A percentile compares a stretch with the other conserved stretches of the same genome.
Conservation (phyloP, 1,139 yeast species). For the Pichia sp. region DNA sequence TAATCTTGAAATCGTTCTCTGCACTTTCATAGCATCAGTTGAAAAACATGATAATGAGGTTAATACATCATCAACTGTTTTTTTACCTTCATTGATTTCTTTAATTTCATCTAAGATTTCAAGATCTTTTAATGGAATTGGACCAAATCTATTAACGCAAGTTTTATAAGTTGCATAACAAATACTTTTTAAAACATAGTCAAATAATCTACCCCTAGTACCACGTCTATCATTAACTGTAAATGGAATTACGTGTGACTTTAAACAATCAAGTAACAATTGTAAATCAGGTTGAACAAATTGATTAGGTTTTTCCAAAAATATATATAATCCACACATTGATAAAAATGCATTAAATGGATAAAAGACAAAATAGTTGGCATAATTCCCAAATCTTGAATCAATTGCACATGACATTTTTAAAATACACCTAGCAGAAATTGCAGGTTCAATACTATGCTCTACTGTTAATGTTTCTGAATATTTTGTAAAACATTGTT, state of each 20-base stretch:
- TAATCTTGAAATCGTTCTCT: slow-evolving; percentile 1
- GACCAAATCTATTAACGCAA: slow-evolving; percentile 10
- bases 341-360: slow-evolving; percentile 29
- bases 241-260: slow-evolving; percentile 16
- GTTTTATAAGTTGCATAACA: slow-evolving; percentile 15
- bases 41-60: background rate
- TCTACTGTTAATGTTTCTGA: slow-evolving; percentile 1
- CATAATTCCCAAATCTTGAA: slow-evolving; percentile 12
- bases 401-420: slow-evolving; percentile 17
- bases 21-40: too few relatives aligned
- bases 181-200: slow-evolving; percentile 13
- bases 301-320: slow-evolving; percentile 12
- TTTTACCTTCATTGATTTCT: slow-evolving; percentile 2
- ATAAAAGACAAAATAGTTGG: slow-evolving; percentile 22
- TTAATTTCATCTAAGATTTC: slow-evolving; percentile 8
- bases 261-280: slow-evolving; percentile 17
- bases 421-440: slow-evolving; percentile 25
- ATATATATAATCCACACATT: slow-evolving; percentile 23
- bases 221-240: background rate
- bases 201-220: slow-evolving; percentile 17
- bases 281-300: slow-evolving; percentile 20
- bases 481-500: slow-evolving; percentile 4
- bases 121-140: slow-evolving; percentile 1
- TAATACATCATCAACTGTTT: slow-evolving; percentile 1
- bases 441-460: slow-evolving; percentile 14